Conservation (phyloP, 2,329 filamentous ascomycete genomes). For the Cytospora piceae region DNA sequence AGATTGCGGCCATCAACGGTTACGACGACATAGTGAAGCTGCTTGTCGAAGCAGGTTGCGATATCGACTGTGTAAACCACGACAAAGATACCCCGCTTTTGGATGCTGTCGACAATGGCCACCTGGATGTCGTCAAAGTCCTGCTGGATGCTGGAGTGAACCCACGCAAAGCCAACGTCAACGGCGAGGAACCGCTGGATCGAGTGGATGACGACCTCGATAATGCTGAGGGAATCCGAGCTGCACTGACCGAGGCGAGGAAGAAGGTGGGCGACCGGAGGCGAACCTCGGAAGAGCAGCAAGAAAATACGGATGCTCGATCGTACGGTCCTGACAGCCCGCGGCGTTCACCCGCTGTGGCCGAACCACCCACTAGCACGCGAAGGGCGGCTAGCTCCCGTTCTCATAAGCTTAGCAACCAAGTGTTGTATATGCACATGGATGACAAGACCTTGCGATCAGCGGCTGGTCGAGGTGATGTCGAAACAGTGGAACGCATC, state of each 20-base stretch:
- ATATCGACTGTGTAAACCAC: conserved; percentile 76
- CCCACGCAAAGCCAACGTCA: conserved; percentile 86
- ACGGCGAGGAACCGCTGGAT: conserved; percentile 89
- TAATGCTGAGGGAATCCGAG: conserved; percentile 78
- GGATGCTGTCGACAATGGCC: conserved; percentile 94
- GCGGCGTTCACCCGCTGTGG: conserved; percentile 55
- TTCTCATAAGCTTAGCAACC: conserved; percentile 67
- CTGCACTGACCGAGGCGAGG: conserved; percentile 63
- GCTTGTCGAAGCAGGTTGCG: conserved; percentile 81
- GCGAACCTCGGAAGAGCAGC: conserved; percentile 59
- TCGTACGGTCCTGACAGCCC: conserved; percentile 63
- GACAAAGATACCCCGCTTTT: conserved; percentile 92
- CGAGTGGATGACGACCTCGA: conserved; percentile 76
- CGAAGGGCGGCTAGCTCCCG: conserved; percentile 60
- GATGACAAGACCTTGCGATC: conserved; percentile 64
- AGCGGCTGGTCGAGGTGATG: conserved; percentile 64
- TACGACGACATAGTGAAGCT: conserved; percentile 86
- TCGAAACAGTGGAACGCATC: conserved; percentile 64
- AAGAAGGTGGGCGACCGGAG: conserved; percentile 58
- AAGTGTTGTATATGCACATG: conserved; percentile 65
- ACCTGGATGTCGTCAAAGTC: conserved; percentile 84
- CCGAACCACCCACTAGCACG: conserved; percentile 39
- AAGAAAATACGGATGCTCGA: conserved; percentile 51
- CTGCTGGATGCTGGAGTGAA: conserved; percentile 87
- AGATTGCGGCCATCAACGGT: conserved; percentile 89